These are phyloP conservation scores for Calonectria pseudoturangicola DNA, from an alignment of 2,329 filamentous ascomycete genomes.

Conservation along the genomic window DNA sequence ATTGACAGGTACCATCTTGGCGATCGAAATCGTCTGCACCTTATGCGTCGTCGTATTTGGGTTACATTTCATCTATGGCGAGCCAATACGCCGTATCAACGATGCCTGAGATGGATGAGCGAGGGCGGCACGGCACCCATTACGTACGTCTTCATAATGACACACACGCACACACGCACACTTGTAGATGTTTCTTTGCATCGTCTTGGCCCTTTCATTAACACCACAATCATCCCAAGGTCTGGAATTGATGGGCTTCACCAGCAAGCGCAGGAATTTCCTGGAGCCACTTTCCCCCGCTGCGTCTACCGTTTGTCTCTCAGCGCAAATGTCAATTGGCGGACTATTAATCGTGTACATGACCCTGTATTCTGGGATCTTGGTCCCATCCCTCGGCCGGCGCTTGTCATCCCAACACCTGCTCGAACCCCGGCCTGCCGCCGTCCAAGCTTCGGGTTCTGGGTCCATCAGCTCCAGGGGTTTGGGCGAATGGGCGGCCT, in stretches of 20 bases:
- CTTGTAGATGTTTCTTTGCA: too few relatives aligned
- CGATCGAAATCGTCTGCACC: constrained; percentile 26
- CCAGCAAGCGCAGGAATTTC: constrained; percentile 5
- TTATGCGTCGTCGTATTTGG: not conserved
- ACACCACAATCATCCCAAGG: not conserved
- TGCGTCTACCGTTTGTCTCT: not conserved
- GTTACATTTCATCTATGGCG: not conserved
- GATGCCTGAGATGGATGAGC: too few relatives aligned
- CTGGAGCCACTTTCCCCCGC: not conserved
- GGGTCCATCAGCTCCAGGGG: constrained; percentile 21
- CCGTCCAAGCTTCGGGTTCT: constrained; percentile 31
- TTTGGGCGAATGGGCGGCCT: constrained; percentile 38
- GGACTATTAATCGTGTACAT: constrained; percentile 33
- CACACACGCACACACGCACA: too few relatives aligned
- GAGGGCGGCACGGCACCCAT: too few relatives aligned
- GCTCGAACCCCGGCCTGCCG: constrained; percentile 33
- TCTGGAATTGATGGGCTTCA: constrained; percentile 19
- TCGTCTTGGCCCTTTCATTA: too few relatives aligned
- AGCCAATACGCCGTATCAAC: not conserved
- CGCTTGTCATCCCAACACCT: constrained; percentile 43
- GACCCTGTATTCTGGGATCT: constrained; percentile 15
- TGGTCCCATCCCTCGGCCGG: constrained; percentile 39
- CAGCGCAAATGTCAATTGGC: constrained; percentile 38
- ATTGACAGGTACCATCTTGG: constrained; percentile 21
- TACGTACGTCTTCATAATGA: too few relatives aligned